phyloP scores from a whole-genome alignment of 148 eudicot species.

The Dysphania ambrosioides region DNA sequence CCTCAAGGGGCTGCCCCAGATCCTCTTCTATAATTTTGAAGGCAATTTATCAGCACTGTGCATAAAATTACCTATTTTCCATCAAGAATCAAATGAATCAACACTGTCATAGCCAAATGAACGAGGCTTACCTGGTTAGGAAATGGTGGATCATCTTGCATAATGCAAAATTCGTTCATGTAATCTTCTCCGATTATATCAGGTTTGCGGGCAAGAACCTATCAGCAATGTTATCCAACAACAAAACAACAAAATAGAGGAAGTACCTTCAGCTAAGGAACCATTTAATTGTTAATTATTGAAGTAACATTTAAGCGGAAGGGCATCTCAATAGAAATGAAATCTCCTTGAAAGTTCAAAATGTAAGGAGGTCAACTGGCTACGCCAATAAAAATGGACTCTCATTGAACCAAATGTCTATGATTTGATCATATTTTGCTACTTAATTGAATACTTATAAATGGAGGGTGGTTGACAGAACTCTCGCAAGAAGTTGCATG shows the following conservation, averaged over 20 bases:
- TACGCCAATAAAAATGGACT: not conserved
- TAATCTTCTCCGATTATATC: slow-evolving; percentile 98
- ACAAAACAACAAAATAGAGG: slow-evolving; percentile 7
- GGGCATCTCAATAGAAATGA: not conserved
- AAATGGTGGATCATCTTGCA: slow-evolving; percentile 98
- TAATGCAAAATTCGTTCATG: slow-evolving; percentile 97
- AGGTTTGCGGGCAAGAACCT: slow-evolving; percentile 98
- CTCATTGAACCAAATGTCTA: not conserved
- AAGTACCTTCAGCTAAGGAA: not conserved
- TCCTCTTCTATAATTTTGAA: slow-evolving; percentile 94
- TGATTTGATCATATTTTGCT: not conserved
- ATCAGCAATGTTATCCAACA: slow-evolving; percentile 25
- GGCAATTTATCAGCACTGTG: slow-evolving; percentile 61
- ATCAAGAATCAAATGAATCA: not conserved
- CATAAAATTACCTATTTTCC: slow-evolving; percentile 27
- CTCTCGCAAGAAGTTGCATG: not conserved
- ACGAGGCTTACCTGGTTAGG: slow-evolving; percentile 67
- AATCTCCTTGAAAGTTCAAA: not conserved
- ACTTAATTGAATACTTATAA: not conserved
- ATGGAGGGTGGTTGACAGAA: not conserved
- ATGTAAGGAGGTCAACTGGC: not conserved
- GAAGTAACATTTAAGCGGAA: no score
- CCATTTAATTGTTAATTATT: not conserved
- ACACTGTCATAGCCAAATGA: slow-evolving; percentile 5
- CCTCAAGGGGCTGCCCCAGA: slow-evolving; percentile 92